These are phyloP conservation scores for Stenocarpella maydis DNA, from an alignment of 2,329 filamentous ascomycete genomes.

Conservation along the genomic window DNA sequence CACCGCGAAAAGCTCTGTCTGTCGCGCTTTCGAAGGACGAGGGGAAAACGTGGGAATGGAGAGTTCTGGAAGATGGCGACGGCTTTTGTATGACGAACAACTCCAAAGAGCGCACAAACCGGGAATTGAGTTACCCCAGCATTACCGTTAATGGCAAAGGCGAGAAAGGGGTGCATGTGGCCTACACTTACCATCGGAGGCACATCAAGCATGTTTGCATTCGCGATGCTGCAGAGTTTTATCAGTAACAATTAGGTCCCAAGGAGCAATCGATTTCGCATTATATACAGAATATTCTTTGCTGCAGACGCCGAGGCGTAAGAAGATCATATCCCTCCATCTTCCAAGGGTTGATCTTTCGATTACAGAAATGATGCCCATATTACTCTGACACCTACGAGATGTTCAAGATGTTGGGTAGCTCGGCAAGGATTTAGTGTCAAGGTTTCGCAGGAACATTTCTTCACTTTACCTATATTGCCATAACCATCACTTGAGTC, in stretches of 20 bases:
- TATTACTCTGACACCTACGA: too few relatives aligned
- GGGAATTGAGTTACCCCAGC: conserved; percentile 55
- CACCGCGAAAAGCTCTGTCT: conserved; percentile 47
- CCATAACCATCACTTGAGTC: too few relatives aligned
- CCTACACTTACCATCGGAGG: conserved; percentile 53
- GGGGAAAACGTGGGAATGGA: conserved; percentile 48
- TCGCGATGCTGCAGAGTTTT: conserved; percentile 40
- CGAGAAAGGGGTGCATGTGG: conserved; percentile 44
- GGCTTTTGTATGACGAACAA: conserved; percentile 57
- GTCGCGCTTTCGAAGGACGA: conserved; percentile 47
- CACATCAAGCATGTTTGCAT: conserved; percentile 51
- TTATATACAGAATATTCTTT: too few relatives aligned
- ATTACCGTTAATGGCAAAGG: conserved; percentile 43
- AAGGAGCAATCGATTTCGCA: background rate
- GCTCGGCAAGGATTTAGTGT: too few relatives aligned
- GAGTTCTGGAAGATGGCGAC: conserved; percentile 52
- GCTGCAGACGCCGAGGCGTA: too few relatives aligned
- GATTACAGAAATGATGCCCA: too few relatives aligned
- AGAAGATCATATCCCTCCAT: background rate
- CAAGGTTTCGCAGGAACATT: too few relatives aligned
- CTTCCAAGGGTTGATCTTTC: background rate
- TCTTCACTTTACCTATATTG: too few relatives aligned
- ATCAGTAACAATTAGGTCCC: background rate
- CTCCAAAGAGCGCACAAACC: conserved; percentile 49
- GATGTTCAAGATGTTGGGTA: too few relatives aligned